Evolutionary conservation across 805 yeast genomes (phyloP).

Genomic region (Zygosaccharomyces gambellarensis): DNA sequence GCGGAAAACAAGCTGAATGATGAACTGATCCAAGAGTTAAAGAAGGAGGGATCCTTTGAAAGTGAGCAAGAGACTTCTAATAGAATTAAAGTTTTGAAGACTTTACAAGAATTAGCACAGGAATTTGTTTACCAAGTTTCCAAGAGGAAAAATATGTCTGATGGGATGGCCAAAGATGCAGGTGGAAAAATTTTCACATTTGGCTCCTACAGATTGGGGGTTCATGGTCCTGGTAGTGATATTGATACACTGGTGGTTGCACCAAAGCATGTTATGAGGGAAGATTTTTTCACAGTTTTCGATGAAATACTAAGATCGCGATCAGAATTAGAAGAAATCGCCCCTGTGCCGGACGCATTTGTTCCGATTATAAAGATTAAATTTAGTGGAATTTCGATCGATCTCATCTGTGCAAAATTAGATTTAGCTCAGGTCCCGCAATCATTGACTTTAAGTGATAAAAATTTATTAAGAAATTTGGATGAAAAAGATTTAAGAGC

Average conservation of each 20-base stretch:
- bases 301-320: conserved; percentile 62
- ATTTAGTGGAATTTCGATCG: conserved; percentile 88
- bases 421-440: conserved; percentile 80
- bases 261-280: conserved; percentile 90
- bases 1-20: conserved; percentile 76
- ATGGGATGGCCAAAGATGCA: conserved; percentile 95
- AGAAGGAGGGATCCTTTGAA: conserved; percentile 84
- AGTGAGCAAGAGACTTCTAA: conserved; percentile 76
- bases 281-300: conserved; percentile 83
- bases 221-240: conserved; percentile 97
- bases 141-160: conserved; percentile 81
- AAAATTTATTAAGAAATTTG: conserved; percentile 75
- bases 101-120: conserved; percentile 66
- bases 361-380: conserved; percentile 94
- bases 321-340: conserved; percentile 83
- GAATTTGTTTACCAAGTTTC: conserved; percentile 84
- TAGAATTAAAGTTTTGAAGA: conserved; percentile 67
- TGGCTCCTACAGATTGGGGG: conserved; percentile 93
- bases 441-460: conserved; percentile 72
- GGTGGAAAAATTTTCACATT: conserved; percentile 97
- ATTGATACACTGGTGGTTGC: conserved; percentile 95
- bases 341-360: conserved; percentile 93
- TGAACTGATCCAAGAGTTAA: conserved; percentile 67
- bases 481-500: conserved; percentile 91
- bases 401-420: conserved; percentile 77